Evolutionary conservation across 2,329 filamentous ascomycete species (phyloP), one percentile per base, ranked within the genome.

Genomic region (Metarhizium humberi): DNA sequence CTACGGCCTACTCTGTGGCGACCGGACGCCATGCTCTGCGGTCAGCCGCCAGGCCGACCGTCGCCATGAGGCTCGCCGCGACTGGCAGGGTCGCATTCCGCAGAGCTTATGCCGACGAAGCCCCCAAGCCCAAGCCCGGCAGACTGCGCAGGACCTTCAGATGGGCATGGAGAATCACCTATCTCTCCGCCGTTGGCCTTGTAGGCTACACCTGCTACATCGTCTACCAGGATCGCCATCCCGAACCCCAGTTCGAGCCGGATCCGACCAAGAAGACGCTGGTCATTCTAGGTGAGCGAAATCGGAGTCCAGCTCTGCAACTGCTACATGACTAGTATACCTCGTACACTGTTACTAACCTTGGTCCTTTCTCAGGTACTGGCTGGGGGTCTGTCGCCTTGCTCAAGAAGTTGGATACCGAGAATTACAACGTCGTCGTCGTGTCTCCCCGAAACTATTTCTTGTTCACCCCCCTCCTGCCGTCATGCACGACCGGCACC

Each of bases 381-480:
- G 94, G 94, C 64, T 99, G 94, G 94, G 94, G 77, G 64, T 90
- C 92, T 47, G 90, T 99, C 67, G 95, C 92, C 58, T 85, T 99
- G 58, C 84, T 99, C 62, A 99, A 99, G 84, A 96, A 95, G 72
- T 88, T 99, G 73, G 92, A 99, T 70, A 96, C 92, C 59, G 89
- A 95, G 73, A 95, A 97, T 81, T 99, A 97, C 84, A 97, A 99
- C 73, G 92, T 97, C 73, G 75, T 97, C 69, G 91, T 99, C 71
- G 90, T 99, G 72, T 97, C 94, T 51, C 94, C 94, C 54, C 90
- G 94, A 71, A 99, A 99, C 78, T 99, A 96, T 83, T 99, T 99
- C 85, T 87, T 99, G 64, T 99, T 99, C 81, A 99, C 94, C 34
- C 94, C 94, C 58, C 85, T 99, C 57, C 84, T 99, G 59, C 94